A percentile compares a stretch with the other conserved stretches of the same genome.
Conservation (phyloP, 2,329 filamentous ascomycete genomes). For the Colletotrichum abscissum region DNA sequence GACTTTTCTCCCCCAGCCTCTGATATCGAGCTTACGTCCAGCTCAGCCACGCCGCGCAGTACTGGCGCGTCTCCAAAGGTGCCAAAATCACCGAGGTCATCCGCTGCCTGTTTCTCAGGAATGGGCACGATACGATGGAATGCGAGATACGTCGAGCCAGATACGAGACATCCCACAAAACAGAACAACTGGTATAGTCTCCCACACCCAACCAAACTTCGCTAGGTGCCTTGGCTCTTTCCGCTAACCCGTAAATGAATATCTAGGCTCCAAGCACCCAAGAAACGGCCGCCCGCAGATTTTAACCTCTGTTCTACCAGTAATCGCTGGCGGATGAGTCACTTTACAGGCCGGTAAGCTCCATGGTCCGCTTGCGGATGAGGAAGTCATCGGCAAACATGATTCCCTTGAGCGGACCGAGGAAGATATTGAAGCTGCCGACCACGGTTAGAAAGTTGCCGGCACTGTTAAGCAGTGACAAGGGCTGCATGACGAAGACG, state of each 20-base stretch:
- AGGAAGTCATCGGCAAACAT: constrained; percentile 48
- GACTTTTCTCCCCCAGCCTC: not conserved
- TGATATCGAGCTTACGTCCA: not conserved
- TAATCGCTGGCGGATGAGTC: constrained; percentile 32
- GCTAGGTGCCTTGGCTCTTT: constrained; percentile 32
- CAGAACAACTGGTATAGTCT: constrained; percentile 39
- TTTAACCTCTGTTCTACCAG: constrained; percentile 37
- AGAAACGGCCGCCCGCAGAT: constrained; percentile 30
- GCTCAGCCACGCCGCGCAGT: constrained; percentile 8
- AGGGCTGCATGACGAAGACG: constrained; percentile 37
- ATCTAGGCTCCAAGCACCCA: constrained; percentile 34
- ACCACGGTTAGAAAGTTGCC: constrained; percentile 40
- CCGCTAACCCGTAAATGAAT: constrained; percentile 36
- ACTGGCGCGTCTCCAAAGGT: constrained; percentile 34
- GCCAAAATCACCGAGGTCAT: constrained; percentile 39
- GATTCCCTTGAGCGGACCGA: constrained; percentile 46
- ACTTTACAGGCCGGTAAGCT: constrained; percentile 46
- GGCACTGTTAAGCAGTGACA: constrained; percentile 30
- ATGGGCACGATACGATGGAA: constrained; percentile 39
- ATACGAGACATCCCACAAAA: constrained; percentile 37
- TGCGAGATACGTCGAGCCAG: constrained; percentile 34
- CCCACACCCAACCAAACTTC: constrained; percentile 38
- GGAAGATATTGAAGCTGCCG: constrained; percentile 44
- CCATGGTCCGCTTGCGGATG: constrained; percentile 46
- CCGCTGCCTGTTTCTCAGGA: constrained; percentile 31